A percentile compares a stretch with the other conserved stretches of the same genome.
Conservation (phyloP, 75 land plant genomes). For the Selaginella tamariscina region DNA sequence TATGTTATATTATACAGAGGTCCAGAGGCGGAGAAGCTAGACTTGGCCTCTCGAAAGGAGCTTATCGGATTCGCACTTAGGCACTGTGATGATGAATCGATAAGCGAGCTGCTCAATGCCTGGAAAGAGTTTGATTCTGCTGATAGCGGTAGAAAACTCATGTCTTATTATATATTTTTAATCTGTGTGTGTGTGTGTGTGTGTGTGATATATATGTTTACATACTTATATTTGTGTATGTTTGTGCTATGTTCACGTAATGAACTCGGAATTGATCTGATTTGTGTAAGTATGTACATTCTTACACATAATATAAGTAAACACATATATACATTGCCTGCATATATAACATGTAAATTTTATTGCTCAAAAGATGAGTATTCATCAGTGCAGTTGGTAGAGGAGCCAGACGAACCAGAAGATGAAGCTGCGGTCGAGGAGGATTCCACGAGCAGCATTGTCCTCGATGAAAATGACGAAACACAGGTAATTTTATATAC, state of each 20-base stretch:
- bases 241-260: constrained; percentile 19
- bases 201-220: constrained; percentile 27
- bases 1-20: too few species aligned
- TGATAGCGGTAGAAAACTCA: constrained; percentile 43
- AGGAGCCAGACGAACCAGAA: neutral
- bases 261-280: constrained; percentile 17
- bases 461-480: too few species aligned
- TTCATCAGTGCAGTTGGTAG: neutral
- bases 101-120: constrained; percentile 65
- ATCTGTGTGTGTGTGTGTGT: too few species aligned
- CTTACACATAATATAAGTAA: neutral
- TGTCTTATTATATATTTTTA: too few species aligned
- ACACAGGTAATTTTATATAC: too few species aligned
- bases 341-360: too few species aligned
- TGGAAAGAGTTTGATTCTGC: constrained; percentile 84
- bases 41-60: constrained; percentile 51
- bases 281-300: constrained; percentile 6
- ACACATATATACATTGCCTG: constrained; percentile 6
- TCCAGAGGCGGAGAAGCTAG: constrained; percentile 59
- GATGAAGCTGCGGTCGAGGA: too few species aligned
- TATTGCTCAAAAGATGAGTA: too few species aligned
- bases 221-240: constrained; percentile 23
- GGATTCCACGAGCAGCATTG: too few species aligned
- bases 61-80: constrained; percentile 84
- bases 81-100: constrained; percentile 90